phyloP scores from a whole-genome alignment of 2,329 filamentous ascomycete species.

The Aspergillus terreus region DNA sequence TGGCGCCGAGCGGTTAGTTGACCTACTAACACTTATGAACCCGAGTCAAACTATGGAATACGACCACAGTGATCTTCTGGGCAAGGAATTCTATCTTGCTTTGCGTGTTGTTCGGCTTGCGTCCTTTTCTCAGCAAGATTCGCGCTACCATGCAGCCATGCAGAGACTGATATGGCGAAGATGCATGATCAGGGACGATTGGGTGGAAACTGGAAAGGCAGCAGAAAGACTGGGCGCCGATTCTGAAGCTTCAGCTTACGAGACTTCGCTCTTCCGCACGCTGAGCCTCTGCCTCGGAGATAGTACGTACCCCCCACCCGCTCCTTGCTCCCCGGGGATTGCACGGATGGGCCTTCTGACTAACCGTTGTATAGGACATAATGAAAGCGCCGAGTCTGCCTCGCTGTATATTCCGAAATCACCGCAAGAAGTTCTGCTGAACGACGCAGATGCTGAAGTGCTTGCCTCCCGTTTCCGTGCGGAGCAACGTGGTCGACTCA shows the following conservation, averaged over 20 bases:
- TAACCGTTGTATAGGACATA: conserved; percentile 8
- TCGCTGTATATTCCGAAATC: conserved; percentile 23
- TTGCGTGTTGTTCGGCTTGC: conserved; percentile 55
- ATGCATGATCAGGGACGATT: conserved; percentile 78
- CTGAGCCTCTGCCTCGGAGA: conserved; percentile 61
- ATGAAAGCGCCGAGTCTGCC: conserved; percentile 11
- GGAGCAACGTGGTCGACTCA: conserved; percentile 62
- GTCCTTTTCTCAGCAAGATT: conserved; percentile 53
- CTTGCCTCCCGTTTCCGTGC: conserved; percentile 53
- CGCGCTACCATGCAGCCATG: conserved; percentile 22
- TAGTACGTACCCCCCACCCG: conserved; percentile 9
- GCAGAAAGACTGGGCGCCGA: conserved; percentile 68
- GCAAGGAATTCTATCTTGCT: conserved; percentile 70
- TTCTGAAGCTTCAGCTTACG: conserved; percentile 58
- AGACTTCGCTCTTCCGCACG: conserved; percentile 67
- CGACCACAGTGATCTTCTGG: conserved; percentile 49
- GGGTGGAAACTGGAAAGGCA: conserved; percentile 74
- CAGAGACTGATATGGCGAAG: conserved; percentile 72
- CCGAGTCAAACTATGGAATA: conserved; percentile 42
- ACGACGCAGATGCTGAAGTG: conserved; percentile 46
- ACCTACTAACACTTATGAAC: conserved; percentile 73
- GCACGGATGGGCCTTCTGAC: background rate
- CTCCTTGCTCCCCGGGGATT: too few relatives aligned
- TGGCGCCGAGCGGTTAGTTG: conserved; percentile 50
- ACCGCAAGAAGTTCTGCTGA: conserved; percentile 27